phyloP scores from a whole-genome alignment of 768 basidiomycete genomes.

The Termitomyces sp. region DNA sequence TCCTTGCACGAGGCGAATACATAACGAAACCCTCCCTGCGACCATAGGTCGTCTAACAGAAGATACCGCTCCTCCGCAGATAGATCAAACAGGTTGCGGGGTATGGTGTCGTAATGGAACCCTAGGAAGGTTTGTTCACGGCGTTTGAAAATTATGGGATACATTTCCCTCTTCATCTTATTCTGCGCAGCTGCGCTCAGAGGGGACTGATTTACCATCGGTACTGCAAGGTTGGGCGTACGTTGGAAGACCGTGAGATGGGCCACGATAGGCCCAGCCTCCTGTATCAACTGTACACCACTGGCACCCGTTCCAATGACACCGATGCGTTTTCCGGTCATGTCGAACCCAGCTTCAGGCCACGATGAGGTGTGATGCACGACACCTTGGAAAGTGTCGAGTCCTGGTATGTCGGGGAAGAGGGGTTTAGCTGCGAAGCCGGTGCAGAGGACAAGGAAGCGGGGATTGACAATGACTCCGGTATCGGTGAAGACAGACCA shows the following conservation, averaged over 20 bases:
- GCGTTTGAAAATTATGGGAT: constrained; percentile 16
- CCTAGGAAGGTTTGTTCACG: constrained; percentile 18
- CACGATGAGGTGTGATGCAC: constrained; percentile 19
- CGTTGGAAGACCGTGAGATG: constrained; percentile 26
- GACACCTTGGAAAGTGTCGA: constrained; percentile 20
- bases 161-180: constrained; percentile 10
- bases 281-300: constrained; percentile 22
- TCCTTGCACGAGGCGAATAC: constrained; percentile 16
- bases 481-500: no score
- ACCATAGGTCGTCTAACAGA: constrained; percentile 16
- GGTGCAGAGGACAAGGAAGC: no score
- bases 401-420: no score
- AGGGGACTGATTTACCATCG: constrained; percentile 17
- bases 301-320: no score
- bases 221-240: constrained; percentile 19
- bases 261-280: constrained; percentile 14
- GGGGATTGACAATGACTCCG: no score
- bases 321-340: no score
- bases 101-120: constrained; percentile 6
- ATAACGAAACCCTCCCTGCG: constrained; percentile 17
- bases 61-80: constrained; percentile 18
- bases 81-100: constrained; percentile 9
- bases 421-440: no score
- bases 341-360: constrained; percentile 17
- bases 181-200: constrained; percentile 10